A percentile compares a stretch with the other conserved stretches of the same genome.
Evolutionary conservation across 176 grass and related monocot species (phyloP).

Genomic region (Cenchrus fungigraminus): DNA sequence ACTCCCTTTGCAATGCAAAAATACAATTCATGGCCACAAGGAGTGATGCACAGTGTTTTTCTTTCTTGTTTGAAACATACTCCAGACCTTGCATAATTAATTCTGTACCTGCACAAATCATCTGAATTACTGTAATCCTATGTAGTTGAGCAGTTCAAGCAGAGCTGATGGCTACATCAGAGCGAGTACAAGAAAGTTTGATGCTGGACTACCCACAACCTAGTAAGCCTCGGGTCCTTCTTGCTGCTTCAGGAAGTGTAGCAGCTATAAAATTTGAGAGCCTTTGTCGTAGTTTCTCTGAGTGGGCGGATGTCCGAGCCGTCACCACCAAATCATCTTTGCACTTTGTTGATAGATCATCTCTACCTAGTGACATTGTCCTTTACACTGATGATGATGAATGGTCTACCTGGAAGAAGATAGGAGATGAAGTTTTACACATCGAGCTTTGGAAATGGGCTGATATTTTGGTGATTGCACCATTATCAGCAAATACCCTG

Average conservation of each 20-base stretch:
- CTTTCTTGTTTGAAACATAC: background rate
- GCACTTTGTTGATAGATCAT: constrained; percentile 70
- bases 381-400: constrained; percentile 88
- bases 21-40: background rate
- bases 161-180: constrained; percentile 53
- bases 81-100: background rate
- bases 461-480: constrained; percentile 85
- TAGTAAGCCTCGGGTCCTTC: constrained; percentile 69
- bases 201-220: constrained; percentile 39
- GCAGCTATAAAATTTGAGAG: constrained; percentile 93
- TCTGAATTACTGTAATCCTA: constrained; percentile 8
- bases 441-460: constrained; percentile 96
- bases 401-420: constrained; percentile 95
- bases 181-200: constrained; percentile 46
- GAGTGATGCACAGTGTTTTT: background rate
- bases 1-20: background rate
- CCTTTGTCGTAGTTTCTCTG: constrained; percentile 75
- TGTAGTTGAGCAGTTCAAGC: background rate
- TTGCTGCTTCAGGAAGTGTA: constrained; percentile 90
- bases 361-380: constrained; percentile 59
- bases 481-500: constrained; percentile 88
- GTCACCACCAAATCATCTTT: constrained; percentile 71
- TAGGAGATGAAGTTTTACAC: constrained; percentile 90
- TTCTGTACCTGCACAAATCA: constrained; percentile 12
- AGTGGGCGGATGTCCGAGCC: constrained; percentile 87